These are phyloP conservation scores for Rhododendron williamsianum DNA, from an alignment of 148 eudicot species.

Conservation along the genomic window DNA sequence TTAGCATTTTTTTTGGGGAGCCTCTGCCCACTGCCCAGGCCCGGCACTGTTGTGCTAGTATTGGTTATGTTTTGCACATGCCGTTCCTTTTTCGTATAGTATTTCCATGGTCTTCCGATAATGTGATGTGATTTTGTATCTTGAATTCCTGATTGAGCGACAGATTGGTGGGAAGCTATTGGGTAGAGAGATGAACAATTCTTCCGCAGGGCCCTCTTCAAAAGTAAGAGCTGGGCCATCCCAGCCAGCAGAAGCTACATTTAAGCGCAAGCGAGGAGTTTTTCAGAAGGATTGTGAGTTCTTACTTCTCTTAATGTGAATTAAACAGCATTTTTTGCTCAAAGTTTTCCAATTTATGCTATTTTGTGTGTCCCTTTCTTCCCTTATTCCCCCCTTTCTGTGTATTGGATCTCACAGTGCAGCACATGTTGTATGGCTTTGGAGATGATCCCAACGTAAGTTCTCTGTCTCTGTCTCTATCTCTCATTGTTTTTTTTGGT, in stretches of 20 bases:
- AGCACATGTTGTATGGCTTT: conserved; percentile 96
- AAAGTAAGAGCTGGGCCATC: conserved; percentile 56
- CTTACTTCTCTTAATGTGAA: not conserved
- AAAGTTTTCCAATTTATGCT: not conserved
- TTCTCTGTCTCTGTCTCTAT: not conserved
- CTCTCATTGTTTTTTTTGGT: not conserved
- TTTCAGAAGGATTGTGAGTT: conserved; percentile 88
- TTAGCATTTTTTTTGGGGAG: not conserved
- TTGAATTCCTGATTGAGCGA: not conserved
- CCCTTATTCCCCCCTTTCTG: not conserved
- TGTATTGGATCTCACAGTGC: conserved; percentile 52
- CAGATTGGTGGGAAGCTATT: not conserved
- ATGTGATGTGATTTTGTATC: not conserved
- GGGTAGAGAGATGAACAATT: conserved; percentile 23
- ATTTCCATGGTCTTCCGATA: not conserved
- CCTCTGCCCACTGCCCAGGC: not conserved
- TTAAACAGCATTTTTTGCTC: not conserved
- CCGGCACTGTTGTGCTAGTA: not conserved
- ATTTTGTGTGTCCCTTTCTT: not conserved
- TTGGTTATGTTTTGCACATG: not conserved
- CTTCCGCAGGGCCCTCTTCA: conserved; percentile 46
- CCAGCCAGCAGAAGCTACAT: conserved; percentile 51
- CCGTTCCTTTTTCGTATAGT: not conserved
- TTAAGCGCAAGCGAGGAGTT: conserved; percentile 86
- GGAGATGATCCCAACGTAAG: conserved; percentile 90